phyloP scores from a whole-genome alignment of 305 asterid genomes.

The Fraxinus angustifolia region DNA sequence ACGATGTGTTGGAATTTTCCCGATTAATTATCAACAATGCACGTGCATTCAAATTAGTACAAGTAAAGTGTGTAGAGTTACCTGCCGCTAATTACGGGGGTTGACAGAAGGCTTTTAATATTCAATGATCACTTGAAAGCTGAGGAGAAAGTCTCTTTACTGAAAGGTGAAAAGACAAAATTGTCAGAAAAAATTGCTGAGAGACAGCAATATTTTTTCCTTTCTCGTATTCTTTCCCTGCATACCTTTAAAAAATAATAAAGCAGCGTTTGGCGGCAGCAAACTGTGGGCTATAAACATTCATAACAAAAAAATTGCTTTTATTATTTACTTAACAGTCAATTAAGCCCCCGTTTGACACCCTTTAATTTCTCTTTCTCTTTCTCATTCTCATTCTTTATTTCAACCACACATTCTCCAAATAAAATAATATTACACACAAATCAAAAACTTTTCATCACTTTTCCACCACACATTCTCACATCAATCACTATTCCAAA shows the following conservation, averaged over 20 bases:
- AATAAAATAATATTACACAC: too few relatives aligned
- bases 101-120: neutral
- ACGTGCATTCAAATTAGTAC: slow-evolving; percentile 2
- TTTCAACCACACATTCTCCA: too few relatives aligned
- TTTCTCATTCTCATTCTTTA: too few relatives aligned
- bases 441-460: too few relatives aligned
- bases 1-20: neutral
- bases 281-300: neutral
- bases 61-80: neutral
- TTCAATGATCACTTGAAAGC: slow-evolving; percentile 11
- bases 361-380: too few relatives aligned
- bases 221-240: neutral
- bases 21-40: neutral
- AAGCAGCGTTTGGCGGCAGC: neutral
- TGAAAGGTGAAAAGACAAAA: neutral
- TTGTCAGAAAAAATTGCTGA: neutral
- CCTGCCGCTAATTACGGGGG: slow-evolving; percentile 14
- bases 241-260: neutral
- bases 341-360: too few relatives aligned
- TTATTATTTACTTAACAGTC: neutral
- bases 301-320: neutral
- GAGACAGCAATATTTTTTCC: neutral
- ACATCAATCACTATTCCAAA: too few relatives aligned
- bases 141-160: neutral
- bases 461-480: too few relatives aligned